A percentile compares a stretch with the other conserved stretches of the same genome.
These are phyloP conservation scores for Penicillium chermesinum DNA, from an alignment of 495 filamentous ascomycete genomes.

Conservation along the genomic window DNA sequence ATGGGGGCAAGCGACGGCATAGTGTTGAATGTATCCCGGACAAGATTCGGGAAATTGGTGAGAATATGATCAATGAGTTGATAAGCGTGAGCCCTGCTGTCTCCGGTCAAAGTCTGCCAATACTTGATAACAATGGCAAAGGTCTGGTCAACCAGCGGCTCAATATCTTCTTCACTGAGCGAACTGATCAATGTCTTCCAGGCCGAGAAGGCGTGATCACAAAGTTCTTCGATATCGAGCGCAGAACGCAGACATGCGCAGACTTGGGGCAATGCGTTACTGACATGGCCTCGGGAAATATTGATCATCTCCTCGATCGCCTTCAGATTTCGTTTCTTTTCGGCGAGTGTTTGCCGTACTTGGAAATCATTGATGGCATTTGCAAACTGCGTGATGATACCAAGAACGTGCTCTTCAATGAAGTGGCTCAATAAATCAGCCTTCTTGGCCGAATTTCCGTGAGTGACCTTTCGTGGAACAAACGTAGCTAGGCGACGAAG, in stretches of 20 bases:
- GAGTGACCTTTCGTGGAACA: slow-evolving; percentile 48
- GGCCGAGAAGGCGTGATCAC: slow-evolving; percentile 70
- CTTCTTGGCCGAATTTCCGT: slow-evolving; percentile 47
- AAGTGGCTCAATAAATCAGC: slow-evolving; percentile 63
- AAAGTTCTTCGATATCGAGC: slow-evolving; percentile 63
- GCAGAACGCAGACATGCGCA: slow-evolving; percentile 79
- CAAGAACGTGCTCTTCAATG: slow-evolving; percentile 78
- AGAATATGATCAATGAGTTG: slow-evolving; percentile 62
- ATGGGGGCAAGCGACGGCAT: slow-evolving; percentile 78
- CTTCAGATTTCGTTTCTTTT: slow-evolving; percentile 68
- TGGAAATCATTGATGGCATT: slow-evolving; percentile 72
- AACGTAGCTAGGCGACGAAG: slow-evolving; percentile 64
- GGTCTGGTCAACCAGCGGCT: slow-evolving; percentile 73
- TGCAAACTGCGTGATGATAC: slow-evolving; percentile 78
- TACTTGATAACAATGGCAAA: slow-evolving; percentile 79
- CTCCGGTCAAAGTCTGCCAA: slow-evolving; percentile 62
- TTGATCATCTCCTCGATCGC: slow-evolving; percentile 87
- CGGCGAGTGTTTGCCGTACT: slow-evolving; percentile 51
- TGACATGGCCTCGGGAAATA: slow-evolving; percentile 61
- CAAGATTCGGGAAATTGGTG: slow-evolving; percentile 48
- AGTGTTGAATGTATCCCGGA: slow-evolving; percentile 60
- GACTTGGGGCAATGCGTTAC: slow-evolving; percentile 81
- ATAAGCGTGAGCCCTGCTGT: slow-evolving; percentile 52
- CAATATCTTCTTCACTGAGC: slow-evolving; percentile 73
- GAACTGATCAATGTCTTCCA: slow-evolving; percentile 75